A percentile compares a stretch with the other conserved stretches of the same genome.
Evolutionary conservation across 495 filamentous ascomycete species (phyloP).

Genomic region (Podospora anserina): DNA sequence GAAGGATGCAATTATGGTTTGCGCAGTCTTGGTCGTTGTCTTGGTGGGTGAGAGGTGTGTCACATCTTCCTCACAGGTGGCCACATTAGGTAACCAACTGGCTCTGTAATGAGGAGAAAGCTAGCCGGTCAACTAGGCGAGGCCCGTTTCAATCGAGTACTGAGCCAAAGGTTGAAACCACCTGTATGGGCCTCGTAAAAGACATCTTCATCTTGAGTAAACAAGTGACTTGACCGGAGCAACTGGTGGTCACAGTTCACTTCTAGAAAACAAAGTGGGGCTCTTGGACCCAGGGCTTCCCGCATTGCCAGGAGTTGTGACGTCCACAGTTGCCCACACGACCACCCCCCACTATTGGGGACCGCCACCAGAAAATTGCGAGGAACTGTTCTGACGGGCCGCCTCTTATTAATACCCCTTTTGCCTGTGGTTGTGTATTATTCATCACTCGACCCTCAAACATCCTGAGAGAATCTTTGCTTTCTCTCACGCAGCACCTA

Average conservation of each 20-base stretch:
- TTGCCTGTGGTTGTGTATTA: neutral
- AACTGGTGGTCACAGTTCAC: neutral
- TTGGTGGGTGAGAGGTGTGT: neutral
- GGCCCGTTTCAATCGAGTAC: neutral
- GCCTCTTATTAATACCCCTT: neutral
- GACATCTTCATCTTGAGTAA: neutral
- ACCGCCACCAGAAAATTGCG: slow-evolving; percentile 32
- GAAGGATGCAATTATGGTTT: neutral
- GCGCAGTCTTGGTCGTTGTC: neutral
- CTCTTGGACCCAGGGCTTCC: slow-evolving; percentile 17
- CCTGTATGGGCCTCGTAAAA: neutral
- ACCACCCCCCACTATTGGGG: slow-evolving; percentile 11
- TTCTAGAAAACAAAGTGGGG: neutral
- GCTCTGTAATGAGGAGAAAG: neutral
- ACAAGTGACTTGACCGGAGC: neutral
- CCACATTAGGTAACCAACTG: neutral
- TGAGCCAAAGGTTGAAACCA: neutral
- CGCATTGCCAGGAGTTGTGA: slow-evolving; percentile 29
- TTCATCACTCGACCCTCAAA: neutral
- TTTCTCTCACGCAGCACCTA: neutral
- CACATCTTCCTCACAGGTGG: neutral
- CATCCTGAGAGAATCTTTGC: neutral
- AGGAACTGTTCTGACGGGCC: neutral
- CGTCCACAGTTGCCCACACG: slow-evolving; percentile 26
- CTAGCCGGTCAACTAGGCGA: neutral